These are phyloP conservation scores for Ogataea pignaliae DNA, from an alignment of 805 yeast species.

Conservation along the genomic window DNA sequence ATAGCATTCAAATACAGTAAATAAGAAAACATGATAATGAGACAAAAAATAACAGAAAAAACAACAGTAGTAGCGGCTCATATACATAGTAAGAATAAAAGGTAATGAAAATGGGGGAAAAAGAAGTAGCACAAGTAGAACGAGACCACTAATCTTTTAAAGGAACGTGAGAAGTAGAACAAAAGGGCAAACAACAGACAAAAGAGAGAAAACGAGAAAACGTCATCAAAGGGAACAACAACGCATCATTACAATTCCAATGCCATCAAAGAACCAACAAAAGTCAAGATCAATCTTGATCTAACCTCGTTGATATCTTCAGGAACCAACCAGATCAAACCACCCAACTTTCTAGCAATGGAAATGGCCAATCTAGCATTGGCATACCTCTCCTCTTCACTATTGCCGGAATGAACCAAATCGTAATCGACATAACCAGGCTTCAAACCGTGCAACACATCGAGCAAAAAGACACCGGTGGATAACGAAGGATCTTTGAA, in stretches of 20 bases:
- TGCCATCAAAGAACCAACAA: conserved; percentile 93
- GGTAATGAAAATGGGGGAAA: neutral
- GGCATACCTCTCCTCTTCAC: conserved; percentile 84
- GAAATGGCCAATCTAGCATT: conserved; percentile 97
- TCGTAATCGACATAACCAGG: conserved; percentile 98
- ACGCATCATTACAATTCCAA: conserved; percentile 26
- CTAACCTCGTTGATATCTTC: conserved; percentile 97
- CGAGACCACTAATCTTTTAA: too few relatives aligned
- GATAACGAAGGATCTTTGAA: conserved; percentile 79
- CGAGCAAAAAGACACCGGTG: conserved; percentile 77
- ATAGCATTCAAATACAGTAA: too few relatives aligned
- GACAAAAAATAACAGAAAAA: neutral
- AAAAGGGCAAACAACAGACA: neutral
- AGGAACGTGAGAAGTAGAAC: too few relatives aligned
- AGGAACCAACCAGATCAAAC: conserved; percentile 98
- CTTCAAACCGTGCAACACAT: conserved; percentile 86
- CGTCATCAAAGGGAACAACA: neutral
- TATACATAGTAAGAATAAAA: neutral
- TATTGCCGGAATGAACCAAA: conserved; percentile 72
- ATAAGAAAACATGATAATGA: too few relatives aligned
- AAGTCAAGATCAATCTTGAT: conserved; percentile 86
- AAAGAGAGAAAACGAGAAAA: neutral
- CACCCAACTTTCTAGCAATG: conserved; percentile 96
- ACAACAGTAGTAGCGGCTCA: neutral
- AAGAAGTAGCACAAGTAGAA: too few relatives aligned